These are phyloP conservation scores for Podila epicladia DNA, from an alignment of 192 early-diverging fungal species.

Conservation along the genomic window DNA sequence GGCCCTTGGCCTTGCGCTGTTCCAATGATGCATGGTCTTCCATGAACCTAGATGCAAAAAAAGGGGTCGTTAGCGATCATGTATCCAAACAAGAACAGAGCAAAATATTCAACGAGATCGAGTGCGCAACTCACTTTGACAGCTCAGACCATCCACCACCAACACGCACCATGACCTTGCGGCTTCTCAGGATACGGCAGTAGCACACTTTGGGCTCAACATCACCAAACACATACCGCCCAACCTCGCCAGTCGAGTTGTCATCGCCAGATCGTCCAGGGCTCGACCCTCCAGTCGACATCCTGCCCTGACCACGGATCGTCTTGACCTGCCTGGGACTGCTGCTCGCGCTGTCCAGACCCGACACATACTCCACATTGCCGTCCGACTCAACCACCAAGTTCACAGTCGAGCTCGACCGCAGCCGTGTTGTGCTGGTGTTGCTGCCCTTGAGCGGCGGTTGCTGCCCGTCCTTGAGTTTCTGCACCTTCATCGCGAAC, in stretches of 20 bases:
- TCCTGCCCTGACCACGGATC: conserved; percentile 28
- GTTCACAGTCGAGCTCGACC: conserved; percentile 34
- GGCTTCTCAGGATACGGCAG: conserved; percentile 68
- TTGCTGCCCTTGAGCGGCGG: conserved; percentile 14
- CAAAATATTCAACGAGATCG: background rate
- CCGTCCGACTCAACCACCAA: conserved; percentile 26
- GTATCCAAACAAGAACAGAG: background rate
- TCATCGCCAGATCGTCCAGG: background rate
- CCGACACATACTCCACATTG: conserved; percentile 20
- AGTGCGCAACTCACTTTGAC: conserved; percentile 54
- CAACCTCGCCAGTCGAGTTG: conserved; percentile 56
- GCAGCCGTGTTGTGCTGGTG: background rate
- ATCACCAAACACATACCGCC: conserved; percentile 73
- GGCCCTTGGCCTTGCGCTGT: conserved; percentile 35
- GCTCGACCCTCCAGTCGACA: conserved; percentile 1
- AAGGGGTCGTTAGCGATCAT: background rate
- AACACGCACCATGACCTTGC: conserved; percentile 75
- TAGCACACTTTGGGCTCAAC: conserved; percentile 69
- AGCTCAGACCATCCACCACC: conserved; percentile 73
- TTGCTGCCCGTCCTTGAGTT: conserved; percentile 51
- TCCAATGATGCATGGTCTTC: conserved; percentile 46
- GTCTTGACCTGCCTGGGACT: conserved; percentile 32
- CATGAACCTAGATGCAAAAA: conserved; percentile 29
- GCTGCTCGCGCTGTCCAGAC: conserved; percentile 22
- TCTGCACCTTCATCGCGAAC: conserved; percentile 58